Conservation (phyloP, 2,329 filamentous ascomycete species). For the Penicillium sp. region DNA sequence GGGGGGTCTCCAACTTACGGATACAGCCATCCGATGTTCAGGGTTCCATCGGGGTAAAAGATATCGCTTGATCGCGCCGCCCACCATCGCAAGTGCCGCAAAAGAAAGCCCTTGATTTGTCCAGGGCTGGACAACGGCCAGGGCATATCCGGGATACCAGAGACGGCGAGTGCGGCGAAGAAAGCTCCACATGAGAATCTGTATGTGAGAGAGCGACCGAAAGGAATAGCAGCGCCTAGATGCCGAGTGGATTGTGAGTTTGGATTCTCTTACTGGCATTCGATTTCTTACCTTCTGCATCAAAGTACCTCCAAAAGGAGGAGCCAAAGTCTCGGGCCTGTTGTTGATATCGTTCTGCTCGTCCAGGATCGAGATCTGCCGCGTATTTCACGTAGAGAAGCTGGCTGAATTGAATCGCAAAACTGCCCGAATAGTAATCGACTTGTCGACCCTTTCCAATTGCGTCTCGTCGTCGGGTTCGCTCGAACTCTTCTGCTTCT, state of each 20-base stretch:
- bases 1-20: constrained; percentile 12
- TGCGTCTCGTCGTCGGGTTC: constrained; percentile 1
- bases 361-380: constrained; percentile 35
- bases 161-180: constrained; percentile 43
- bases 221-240: constrained; percentile 47
- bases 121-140: constrained; percentile 36
- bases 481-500: constrained; percentile 1
- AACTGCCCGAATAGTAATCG: constrained; percentile 52
- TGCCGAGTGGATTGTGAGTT: too few species aligned
- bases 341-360: constrained; percentile 35
- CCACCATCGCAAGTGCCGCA: constrained; percentile 51
- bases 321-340: constrained; percentile 40
- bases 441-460: constrained; percentile 31
- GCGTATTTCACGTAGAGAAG: constrained; percentile 44
- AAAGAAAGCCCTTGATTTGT: constrained; percentile 44
- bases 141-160: constrained; percentile 35
- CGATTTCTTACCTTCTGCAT: constrained; percentile 33
- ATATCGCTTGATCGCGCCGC: constrained; percentile 35
- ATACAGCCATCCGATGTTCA: constrained; percentile 45
- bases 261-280: too few species aligned
- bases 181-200: constrained; percentile 48
- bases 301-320: constrained; percentile 47
- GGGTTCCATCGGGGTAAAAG: constrained; percentile 46
- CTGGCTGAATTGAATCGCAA: constrained; percentile 50
- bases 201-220: constrained; percentile 49